Base-by-base conservation (phyloP, 2,329 filamentous ascomycete species). In the Phialophora macrospora region DNA sequence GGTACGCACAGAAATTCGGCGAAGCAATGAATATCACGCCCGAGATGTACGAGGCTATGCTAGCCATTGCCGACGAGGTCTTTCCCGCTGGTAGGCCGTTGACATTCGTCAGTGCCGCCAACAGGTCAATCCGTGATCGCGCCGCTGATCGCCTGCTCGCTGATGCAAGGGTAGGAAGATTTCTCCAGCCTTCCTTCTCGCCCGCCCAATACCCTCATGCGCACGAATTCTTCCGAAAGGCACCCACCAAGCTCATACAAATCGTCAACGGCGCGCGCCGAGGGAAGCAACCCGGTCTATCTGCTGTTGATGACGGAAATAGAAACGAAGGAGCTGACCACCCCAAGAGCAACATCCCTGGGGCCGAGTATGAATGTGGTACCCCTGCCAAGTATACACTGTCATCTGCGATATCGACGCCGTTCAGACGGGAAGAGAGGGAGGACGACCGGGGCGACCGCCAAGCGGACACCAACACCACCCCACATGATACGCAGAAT, bases 171-270 rank as follows among this genome's bases (percentile, higher is more conserved):
- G 52, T 55, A 7, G 52, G 52, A 4, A 55, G 7, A 17, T 55
- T 34, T n/a, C 34, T 55, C 28, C 24, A 55, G 52, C 28, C 14
- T n/a, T 0, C 24, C 52, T 55, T 55, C 52, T 55, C 52, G 52
- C 24, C 24, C 4, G 8, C 26, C 4, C 11, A n/a, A 5, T 55
- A 55, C 28, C 52, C 52, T 55, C 28, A 34, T 11, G 52, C 52
- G 8, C 17, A 55, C 52, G n/a, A 55, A 20, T 55, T 55, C 28
- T 55, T 55, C 52, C 52, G 17, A n/a, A 55, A 55, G 17, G 52
- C 52, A 32, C 52, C 52, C 9, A 55, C 5, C 11, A 55, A 55
- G 28, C 28, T 55, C 28, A 28, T 55, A 9, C 24, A 28, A 1
- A 28, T 55, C 28, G 52, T 8, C 26, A 55, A 55, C 28, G 20